Evolutionary conservation across 164 flowering plant species (phyloP).

Genomic region (Euptelea pleiosperma): DNA sequence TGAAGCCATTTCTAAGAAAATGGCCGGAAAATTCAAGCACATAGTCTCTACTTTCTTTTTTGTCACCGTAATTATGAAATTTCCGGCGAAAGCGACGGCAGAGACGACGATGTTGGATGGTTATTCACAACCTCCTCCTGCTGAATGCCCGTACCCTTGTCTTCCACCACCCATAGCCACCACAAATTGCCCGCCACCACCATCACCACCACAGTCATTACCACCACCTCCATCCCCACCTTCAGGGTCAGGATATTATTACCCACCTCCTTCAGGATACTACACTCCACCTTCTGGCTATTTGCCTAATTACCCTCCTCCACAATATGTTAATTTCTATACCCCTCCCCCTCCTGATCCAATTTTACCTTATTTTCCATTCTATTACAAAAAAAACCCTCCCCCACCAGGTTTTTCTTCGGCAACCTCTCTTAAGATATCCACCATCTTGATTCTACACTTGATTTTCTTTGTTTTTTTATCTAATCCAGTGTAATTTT

Average conservation of each 20-base stretch:
- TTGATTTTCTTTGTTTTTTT: background rate
- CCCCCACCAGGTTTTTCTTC: conserved; percentile 10
- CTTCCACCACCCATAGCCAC: conserved; percentile 14
- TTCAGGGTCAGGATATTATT: conserved; percentile 2
- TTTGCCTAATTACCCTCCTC: conserved; percentile 3
- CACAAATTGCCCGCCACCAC: conserved; percentile 6
- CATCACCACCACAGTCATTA: conserved; percentile 2
- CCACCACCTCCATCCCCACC: conserved; percentile 8
- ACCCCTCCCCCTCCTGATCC: conserved; percentile 19
- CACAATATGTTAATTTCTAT: background rate
- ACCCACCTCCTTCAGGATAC: conserved; percentile 7
- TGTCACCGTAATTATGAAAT: background rate
- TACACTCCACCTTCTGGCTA: conserved; percentile 2
- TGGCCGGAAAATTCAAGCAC: background rate
- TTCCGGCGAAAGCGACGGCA: background rate
- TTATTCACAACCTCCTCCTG: background rate
- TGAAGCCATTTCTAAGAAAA: background rate
- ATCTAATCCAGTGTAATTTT: background rate
- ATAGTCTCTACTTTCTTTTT: background rate
- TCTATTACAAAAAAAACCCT: conserved; percentile 8
- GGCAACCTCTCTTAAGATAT: background rate
- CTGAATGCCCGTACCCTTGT: conserved; percentile 18
- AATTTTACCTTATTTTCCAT: conserved; percentile 19
- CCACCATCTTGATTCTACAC: background rate
- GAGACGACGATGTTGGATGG: background rate